Conservation (phyloP, 1,284 basidiomycete genomes). For the Irpex sp. region DNA sequence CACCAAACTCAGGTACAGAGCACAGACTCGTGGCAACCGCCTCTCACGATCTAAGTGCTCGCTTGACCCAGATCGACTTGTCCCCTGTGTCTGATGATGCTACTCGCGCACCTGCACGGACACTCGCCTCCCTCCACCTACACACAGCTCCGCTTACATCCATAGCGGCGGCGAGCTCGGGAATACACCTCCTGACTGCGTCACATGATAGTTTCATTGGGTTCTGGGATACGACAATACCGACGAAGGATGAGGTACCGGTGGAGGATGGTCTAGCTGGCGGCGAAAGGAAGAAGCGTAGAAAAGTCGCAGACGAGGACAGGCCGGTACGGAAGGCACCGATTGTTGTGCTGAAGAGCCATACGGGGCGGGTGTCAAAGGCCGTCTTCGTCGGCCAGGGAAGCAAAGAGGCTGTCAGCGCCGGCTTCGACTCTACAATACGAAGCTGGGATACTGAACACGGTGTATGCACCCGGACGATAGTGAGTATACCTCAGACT, state of each 20-base stretch:
- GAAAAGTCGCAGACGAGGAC: conserved; percentile 36
- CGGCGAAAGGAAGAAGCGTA: conserved; percentile 54
- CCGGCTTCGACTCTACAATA: conserved; percentile 76
- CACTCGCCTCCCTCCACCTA: conserved; percentile 65
- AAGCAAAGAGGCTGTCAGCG: conserved; percentile 51
- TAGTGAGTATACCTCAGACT: conserved; percentile 41
- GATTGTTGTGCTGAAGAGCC: conserved; percentile 63
- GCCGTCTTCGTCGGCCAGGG: conserved; percentile 44
- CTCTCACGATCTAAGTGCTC: conserved; percentile 80
- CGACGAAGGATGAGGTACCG: conserved; percentile 60
- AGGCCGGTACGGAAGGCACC: conserved; percentile 58
- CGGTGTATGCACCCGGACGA: conserved; percentile 63
- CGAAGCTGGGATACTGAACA: conserved; percentile 70
- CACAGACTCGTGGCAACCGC: conserved; percentile 69
- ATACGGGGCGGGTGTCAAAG: conserved; percentile 69
- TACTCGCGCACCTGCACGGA: conserved; percentile 27
- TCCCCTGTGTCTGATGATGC: conserved; percentile 18
- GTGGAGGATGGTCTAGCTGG: conserved; percentile 18
- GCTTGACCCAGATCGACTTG: conserved; percentile 52
- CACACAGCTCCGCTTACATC: conserved; percentile 76
- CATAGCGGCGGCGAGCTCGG: conserved; percentile 50
- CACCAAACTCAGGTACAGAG: conserved; percentile 30
- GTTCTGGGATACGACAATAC: conserved; percentile 68
- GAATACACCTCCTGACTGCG: conserved; percentile 64
- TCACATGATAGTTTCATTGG: conserved; percentile 83